A percentile compares a stretch with the other conserved stretches of the same genome.
phyloP scores from a whole-genome alignment of 108 stramenopile genomes.

The Pseudonitzschia multiseries region DNA sequence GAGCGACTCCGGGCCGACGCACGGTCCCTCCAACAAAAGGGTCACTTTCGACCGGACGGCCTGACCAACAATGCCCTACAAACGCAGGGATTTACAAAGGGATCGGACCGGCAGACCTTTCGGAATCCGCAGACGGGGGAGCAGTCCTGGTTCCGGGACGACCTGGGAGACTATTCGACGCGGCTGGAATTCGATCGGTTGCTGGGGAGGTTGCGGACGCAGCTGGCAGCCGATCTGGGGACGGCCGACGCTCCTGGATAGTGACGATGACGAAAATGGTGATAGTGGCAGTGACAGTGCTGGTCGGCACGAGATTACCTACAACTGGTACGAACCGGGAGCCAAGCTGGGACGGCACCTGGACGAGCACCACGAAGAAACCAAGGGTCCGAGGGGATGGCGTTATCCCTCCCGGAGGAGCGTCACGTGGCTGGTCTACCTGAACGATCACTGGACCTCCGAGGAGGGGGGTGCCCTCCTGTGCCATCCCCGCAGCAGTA shows the following conservation, averaged over 20 bases:
- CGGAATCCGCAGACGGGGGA: slow-evolving; percentile 17
- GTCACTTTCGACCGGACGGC: slow-evolving; percentile 42
- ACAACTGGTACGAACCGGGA: slow-evolving; percentile 37
- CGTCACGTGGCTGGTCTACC: slow-evolving; percentile 57
- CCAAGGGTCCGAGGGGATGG: slow-evolving; percentile 58
- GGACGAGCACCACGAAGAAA: slow-evolving; percentile 62
- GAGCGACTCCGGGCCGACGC: slow-evolving; percentile 27
- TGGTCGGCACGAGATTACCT: slow-evolving; percentile 24
- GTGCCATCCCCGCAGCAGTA: slow-evolving; percentile 23
- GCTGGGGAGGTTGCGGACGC: slow-evolving; percentile 6
- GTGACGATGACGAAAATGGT: not conserved
- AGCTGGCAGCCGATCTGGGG: slow-evolving; percentile 17
- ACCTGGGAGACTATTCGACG: slow-evolving; percentile 23
- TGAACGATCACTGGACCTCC: slow-evolving; percentile 42
- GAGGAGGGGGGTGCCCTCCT: slow-evolving; percentile 46
- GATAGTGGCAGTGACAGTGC: not conserved
- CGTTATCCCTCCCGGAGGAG: slow-evolving; percentile 42
- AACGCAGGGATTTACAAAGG: slow-evolving; percentile 30
- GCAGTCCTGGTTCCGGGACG: slow-evolving; percentile 22
- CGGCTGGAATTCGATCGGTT: slow-evolving; percentile 33
- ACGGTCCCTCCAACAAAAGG: slow-evolving; percentile 13
- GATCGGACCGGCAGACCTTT: slow-evolving; percentile 21
- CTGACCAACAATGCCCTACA: slow-evolving; percentile 35
- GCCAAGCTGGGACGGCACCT: slow-evolving; percentile 38
- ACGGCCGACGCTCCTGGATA: slow-evolving; percentile 16